These are phyloP conservation scores for Phytophthora cryptogea DNA, from an alignment of 352 stramenopile genomes.

Conservation along the genomic window DNA sequence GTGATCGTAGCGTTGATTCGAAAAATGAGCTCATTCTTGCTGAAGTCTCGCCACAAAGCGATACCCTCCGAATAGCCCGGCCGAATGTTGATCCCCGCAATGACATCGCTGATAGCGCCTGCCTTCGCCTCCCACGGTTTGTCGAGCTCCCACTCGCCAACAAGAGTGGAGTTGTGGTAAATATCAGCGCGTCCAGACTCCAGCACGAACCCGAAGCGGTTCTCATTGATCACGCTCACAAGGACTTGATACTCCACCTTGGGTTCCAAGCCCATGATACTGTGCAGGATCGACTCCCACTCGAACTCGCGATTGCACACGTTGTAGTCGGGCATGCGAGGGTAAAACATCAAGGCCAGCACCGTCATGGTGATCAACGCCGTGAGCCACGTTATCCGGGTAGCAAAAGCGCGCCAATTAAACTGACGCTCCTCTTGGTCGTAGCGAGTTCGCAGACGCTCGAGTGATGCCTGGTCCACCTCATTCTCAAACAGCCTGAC, in stretches of 20 bases:
- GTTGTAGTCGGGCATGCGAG: constrained; percentile 87
- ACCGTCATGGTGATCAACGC: constrained; percentile 64
- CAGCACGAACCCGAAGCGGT: constrained; percentile 85
- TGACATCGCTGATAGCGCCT: constrained; percentile 78
- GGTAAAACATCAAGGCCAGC: constrained; percentile 87
- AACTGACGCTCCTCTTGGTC: constrained; percentile 52
- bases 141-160: constrained; percentile 77
- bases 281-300: constrained; percentile 86
- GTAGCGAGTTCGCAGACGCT: constrained; percentile 50
- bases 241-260: constrained; percentile 88
- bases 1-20: constrained; percentile 81
- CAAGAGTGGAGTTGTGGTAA: constrained; percentile 74
- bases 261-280: constrained; percentile 66
- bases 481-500: constrained; percentile 65
- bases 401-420: constrained; percentile 55
- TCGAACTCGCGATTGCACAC: constrained; percentile 91
- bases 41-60: constrained; percentile 72
- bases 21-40: constrained; percentile 77
- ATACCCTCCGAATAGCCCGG: constrained; percentile 69
- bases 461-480: constrained; percentile 54
- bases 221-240: constrained; percentile 89
- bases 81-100: constrained; percentile 73
- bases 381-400: constrained; percentile 57
- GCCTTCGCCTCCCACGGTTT: constrained; percentile 66
- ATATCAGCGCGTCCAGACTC: constrained; percentile 79